Base-by-base conservation (phyloP, 148 eudicot species). In the Silene conica region DNA sequence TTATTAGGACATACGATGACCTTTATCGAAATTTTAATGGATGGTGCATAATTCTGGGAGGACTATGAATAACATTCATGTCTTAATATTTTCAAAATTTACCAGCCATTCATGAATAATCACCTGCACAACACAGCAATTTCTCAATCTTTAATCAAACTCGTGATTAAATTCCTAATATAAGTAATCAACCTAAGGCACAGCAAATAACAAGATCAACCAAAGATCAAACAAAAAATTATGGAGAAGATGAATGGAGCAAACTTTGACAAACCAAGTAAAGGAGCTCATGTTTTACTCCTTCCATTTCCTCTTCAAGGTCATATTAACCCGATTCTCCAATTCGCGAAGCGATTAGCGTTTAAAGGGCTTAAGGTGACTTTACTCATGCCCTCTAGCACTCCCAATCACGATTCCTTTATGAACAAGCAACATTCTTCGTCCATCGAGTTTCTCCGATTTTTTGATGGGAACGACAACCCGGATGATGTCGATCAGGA, bases 291-390 rank as follows among this genome's bases (percentile, higher is more conserved):
- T 80, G 74, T 85, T 50, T 26, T 89, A 12, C 83, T 82, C 8
- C 41, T 89, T 18, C 80, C 89, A 12, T 79, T 71, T 73, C 85
- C 89, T 31, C 58, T 73, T 21, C 94, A 86, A 83, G 94, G 94
- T 72, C 94, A 87, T 79, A 86, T 87, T 57, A 87, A 89, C 71
- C 94, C 94, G 0, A 81, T 85, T 76, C 79, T 86, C 12, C 87
- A 88, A 45, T 84, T 89, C 78, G 78, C 86, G 2, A 86, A 87
- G 54, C 82, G 78, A 19, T 76, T 89, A 10, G 82, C 78, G 50
- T 82, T 79, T 9, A 84, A 79, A 68, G 87, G 85, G 72, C 77
- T 89, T 18, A 70, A 71, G 23, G 80, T 84, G 46, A 89, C 91
- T 14, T 3, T 89, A 6, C 59, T 76, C 65, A 74, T 69, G 41